Conservation (phyloP, 2,329 filamentous ascomycete genomes). For the Phialophora expanda region DNA sequence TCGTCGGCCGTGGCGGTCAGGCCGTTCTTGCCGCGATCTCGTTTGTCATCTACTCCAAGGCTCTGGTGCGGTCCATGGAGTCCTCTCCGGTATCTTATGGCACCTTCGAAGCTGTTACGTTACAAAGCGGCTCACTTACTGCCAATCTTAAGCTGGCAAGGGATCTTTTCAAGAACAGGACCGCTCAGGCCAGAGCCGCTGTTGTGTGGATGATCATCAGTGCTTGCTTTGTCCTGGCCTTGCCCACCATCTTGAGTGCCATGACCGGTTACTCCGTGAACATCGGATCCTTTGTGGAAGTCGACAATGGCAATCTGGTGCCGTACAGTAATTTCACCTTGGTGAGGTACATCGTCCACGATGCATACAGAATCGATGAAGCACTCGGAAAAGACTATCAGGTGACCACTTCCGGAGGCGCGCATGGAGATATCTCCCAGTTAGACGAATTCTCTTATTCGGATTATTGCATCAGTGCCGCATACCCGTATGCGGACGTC, state of each 20-base stretch:
- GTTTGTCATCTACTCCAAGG: conserved; percentile 45
- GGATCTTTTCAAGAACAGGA: conserved; percentile 38
- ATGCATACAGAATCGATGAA: conserved; percentile 25
- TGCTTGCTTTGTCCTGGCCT: conserved; percentile 41
- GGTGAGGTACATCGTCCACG: conserved; percentile 33
- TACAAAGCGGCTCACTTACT: conserved; percentile 41
- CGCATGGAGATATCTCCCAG: neutral
- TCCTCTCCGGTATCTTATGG: conserved; percentile 43
- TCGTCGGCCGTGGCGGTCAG: conserved; percentile 44
- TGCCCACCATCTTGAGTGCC: conserved; percentile 45
- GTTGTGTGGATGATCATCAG: conserved; percentile 46
- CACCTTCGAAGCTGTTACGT: conserved; percentile 44
- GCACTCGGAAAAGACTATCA: conserved; percentile 14
- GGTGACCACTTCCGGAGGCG: conserved; percentile 4
- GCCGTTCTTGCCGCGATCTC: conserved; percentile 41
- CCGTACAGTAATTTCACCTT: conserved; percentile 40
- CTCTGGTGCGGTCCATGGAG: conserved; percentile 45
- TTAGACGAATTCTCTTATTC: neutral
- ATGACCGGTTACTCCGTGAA: conserved; percentile 49
- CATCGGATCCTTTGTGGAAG: conserved; percentile 39
- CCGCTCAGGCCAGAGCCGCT: conserved; percentile 28
- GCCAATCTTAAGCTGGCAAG: conserved; percentile 41
- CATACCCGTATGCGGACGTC: neutral
- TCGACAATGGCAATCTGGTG: conserved; percentile 40
- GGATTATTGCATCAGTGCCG: neutral